phyloP scores from a whole-genome alignment of 2,329 filamentous ascomycete species.

The Cercospora sp. region DNA sequence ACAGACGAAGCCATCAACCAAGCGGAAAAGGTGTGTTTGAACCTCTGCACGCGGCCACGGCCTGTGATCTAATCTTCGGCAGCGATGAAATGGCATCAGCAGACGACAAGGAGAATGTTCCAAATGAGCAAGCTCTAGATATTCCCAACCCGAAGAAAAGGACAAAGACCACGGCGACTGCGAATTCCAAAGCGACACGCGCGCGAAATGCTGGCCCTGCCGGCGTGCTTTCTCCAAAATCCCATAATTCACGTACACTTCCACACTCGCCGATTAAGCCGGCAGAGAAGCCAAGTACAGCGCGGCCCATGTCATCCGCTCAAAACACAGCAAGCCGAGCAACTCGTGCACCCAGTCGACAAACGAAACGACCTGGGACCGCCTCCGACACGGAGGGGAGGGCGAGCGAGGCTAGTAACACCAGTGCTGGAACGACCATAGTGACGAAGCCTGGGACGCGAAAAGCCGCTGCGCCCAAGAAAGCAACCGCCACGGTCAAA shows the following conservation, averaged over 20 bases:
- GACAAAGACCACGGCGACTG: constrained; percentile 37
- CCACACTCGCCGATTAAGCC: constrained; percentile 53
- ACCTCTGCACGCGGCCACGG: background rate
- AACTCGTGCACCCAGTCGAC: constrained; percentile 62
- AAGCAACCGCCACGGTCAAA: constrained; percentile 26
- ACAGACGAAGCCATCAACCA: constrained; percentile 19
- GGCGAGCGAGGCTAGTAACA: constrained; percentile 60
- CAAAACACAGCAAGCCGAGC: constrained; percentile 47
- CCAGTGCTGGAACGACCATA: constrained; percentile 62
- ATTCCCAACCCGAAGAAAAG: constrained; percentile 71
- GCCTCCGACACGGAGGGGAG: constrained; percentile 36
- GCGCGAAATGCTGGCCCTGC: constrained; percentile 38
- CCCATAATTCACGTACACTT: constrained; percentile 72
- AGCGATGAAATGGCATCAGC: constrained; percentile 63
- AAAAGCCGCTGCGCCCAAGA: constrained; percentile 23
- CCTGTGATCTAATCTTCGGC: background rate
- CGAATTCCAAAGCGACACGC: constrained; percentile 38
- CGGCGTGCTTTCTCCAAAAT: constrained; percentile 77
- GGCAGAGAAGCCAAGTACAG: constrained; percentile 55
- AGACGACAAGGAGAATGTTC: constrained; percentile 76
- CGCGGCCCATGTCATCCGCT: constrained; percentile 15
- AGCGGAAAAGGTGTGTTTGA: constrained; percentile 27
- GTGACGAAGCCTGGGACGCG: constrained; percentile 46
- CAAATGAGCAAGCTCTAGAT: constrained; percentile 37
- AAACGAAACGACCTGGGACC: constrained; percentile 49